phyloP scores from a whole-genome alignment of 768 basidiomycete species.

The Russula abietina region DNA sequence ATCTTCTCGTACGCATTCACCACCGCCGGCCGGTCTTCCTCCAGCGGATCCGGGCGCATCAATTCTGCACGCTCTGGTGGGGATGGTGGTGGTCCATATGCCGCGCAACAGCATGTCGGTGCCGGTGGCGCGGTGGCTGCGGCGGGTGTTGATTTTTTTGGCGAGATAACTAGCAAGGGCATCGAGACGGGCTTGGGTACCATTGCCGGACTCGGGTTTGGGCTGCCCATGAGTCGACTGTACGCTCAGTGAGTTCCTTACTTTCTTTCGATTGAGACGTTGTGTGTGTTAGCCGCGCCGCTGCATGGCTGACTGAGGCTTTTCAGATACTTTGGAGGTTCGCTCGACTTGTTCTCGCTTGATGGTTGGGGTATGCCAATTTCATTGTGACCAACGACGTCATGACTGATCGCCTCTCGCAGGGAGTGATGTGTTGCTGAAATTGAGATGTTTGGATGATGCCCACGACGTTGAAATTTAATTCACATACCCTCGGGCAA shows the following conservation, averaged over 20 bases:
- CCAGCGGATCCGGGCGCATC: not conserved
- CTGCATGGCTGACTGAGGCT: constrained; percentile 12
- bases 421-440: constrained; percentile 52
- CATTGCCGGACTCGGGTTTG: constrained; percentile 85
- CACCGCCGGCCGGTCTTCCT: constrained; percentile 54
- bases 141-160: constrained; percentile 53
- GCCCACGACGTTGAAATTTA: constrained; percentile 48
- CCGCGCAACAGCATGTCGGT: constrained; percentile 72
- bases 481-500: not conserved
- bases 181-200: constrained; percentile 81
- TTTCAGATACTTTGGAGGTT: constrained; percentile 76
- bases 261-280: not conserved
- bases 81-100: constrained; percentile 56
- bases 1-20: constrained; percentile 93
- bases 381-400: not conserved
- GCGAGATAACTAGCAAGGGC: constrained; percentile 72
- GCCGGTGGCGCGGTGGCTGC: constrained; percentile 60
- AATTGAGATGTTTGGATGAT: constrained; percentile 47
- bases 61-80: constrained; percentile 19
- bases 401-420: constrained; percentile 13
- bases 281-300: not conserved
- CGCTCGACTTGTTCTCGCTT: constrained; percentile 71
- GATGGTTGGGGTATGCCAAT: constrained; percentile 70
- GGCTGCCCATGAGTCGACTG: constrained; percentile 72
- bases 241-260: constrained; percentile 49